phyloP scores from a whole-genome alignment of 306 rosid species.

The Fragaria ananassa region DNA sequence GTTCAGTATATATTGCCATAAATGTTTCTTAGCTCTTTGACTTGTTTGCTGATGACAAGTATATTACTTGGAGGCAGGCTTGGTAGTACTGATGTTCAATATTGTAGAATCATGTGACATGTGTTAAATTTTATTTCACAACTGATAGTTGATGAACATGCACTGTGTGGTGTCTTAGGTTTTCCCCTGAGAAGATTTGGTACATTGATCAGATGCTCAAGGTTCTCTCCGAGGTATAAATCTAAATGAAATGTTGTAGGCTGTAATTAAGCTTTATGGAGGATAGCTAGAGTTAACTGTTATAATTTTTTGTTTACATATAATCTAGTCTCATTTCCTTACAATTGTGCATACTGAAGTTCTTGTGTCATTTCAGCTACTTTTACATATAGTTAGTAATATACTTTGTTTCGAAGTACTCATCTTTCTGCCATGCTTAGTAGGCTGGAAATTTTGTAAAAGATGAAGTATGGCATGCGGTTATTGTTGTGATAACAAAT shows the following conservation, averaged over 20 bases:
- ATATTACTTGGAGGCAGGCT: neutral
- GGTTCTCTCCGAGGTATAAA: conserved; percentile 97
- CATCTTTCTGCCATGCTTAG: conserved; percentile 66
- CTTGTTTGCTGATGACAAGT: neutral
- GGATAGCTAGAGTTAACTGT: neutral
- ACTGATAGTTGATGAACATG: conserved; percentile 30
- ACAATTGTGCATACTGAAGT: neutral
- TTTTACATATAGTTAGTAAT: conserved; percentile 7
- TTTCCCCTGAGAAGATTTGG: conserved; percentile 97
- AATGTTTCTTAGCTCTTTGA: neutral
- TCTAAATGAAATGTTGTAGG: conserved; percentile 25
- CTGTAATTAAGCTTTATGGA: neutral
- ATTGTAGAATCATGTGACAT: neutral
- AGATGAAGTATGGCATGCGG: conserved; percentile 94
- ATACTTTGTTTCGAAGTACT: conserved; percentile 29
- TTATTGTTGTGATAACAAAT: conserved; percentile 85
- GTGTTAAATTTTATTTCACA: neutral
- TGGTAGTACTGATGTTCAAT: neutral
- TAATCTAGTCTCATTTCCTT: neutral
- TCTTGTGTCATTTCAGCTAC: neutral
- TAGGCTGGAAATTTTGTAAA: conserved; percentile 99
- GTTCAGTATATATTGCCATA: neutral
- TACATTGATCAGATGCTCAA: conserved; percentile 96
- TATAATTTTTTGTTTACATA: neutral
- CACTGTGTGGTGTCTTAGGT: conserved; percentile 56